Base-by-base conservation (phyloP, 768 basidiomycete genomes). In the Suillus luteus region DNA sequence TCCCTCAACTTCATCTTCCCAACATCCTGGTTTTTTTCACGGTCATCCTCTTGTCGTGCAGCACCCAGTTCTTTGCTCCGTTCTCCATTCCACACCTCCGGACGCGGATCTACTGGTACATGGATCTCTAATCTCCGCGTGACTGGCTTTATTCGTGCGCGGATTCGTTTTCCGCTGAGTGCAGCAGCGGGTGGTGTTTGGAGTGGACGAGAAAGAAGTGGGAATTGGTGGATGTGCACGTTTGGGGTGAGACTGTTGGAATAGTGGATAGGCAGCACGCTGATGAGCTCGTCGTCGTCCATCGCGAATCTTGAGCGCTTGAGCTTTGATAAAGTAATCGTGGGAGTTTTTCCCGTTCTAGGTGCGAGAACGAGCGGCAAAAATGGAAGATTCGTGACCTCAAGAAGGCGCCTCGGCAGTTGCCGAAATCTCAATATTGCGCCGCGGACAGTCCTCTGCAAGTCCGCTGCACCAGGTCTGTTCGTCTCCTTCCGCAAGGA, bases 141-240 rank as follows among this genome's bases (percentile, higher is more conserved):
- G 44, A 80, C 77, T 4, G 87, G 83, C 74, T 93, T 93, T 66
- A 88, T 77, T 40, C 92, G 85, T 7, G 91, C 91, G 40, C 81
- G 82, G 62, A 95, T 91, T 27, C 85, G 83, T 75, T 93, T 93
- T 8, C 93, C 93, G 69, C 86, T 88, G 40, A 82, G 71, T 44
- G 77, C 72, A 8, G 93, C 90, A 2, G 91, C 89, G 37, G 93
- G 92, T 6, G 93, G 92, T 4, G 82, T 83, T 75, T 90, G 89
- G 2, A 95, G 79, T 11, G 91, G 87, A 33, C 91, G 83, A 10
- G 82, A 86, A 2, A 92, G 79, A 9, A 95, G 82, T 6, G 93
- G 93, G 69, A 87, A 94, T 67, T 95, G 93, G 68, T 93, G 91
- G 5, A 94, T 75, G 43, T 93, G 91, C 44, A 95, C 73, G 70